Conservation (phyloP, 768 basidiomycete genomes). For the Hortiboletus campestris region DNA sequence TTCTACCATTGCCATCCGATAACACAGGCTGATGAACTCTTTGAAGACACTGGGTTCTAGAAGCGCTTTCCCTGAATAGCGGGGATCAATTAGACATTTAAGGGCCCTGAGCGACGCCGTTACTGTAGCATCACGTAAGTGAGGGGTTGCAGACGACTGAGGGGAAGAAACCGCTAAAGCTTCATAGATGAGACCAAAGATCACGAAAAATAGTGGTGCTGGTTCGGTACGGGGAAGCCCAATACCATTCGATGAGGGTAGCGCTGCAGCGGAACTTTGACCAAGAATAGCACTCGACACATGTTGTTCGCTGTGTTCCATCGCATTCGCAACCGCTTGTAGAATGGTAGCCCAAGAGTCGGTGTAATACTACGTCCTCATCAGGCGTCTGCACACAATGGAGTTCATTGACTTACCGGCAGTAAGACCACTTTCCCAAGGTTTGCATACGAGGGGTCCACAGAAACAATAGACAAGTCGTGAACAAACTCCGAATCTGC, state of each 20-base stretch:
- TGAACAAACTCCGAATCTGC: conserved; percentile 86
- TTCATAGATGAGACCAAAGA: conserved; percentile 95
- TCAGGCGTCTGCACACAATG: not conserved
- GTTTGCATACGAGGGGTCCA: conserved; percentile 83
- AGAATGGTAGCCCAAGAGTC: conserved; percentile 80
- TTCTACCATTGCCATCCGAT: conserved; percentile 89
- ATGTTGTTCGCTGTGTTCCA: conserved; percentile 66
- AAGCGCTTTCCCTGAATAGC: conserved; percentile 79
- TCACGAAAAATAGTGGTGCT: conserved; percentile 77
- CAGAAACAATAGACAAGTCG: conserved; percentile 67
- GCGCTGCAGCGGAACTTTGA: conserved; percentile 26
- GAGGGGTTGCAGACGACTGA: conserved; percentile 46
- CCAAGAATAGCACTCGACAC: conserved; percentile 85
- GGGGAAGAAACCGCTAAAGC: conserved; percentile 67
- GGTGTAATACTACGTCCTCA: conserved; percentile 70
- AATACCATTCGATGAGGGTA: conserved; percentile 21
- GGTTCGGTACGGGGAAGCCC: conserved; percentile 51
- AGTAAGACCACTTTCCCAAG: conserved; percentile 88
- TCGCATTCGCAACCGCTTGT: conserved; percentile 78
- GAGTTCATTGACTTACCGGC: conserved; percentile 57
- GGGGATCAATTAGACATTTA: conserved; percentile 73
- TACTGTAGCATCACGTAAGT: conserved; percentile 46
- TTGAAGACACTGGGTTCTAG: conserved; percentile 83
- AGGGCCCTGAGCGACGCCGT: conserved; percentile 72
- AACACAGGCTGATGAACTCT: conserved; percentile 84